Base-by-base conservation (phyloP, 352 stramenopile genomes). In the Nothophytophthora sp. region DNA sequence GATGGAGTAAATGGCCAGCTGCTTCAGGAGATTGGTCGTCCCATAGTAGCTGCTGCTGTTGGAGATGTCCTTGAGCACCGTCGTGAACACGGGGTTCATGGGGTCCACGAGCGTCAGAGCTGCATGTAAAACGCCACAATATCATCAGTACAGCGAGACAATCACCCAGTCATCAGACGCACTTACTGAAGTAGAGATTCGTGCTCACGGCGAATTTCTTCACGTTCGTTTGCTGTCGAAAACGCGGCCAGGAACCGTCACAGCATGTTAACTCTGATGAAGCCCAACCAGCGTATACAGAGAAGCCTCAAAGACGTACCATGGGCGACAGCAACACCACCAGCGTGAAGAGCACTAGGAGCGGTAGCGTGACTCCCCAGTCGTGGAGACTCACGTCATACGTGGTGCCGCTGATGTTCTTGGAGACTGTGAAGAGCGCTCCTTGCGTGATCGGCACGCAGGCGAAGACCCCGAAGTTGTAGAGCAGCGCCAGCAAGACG, bases 171-270 rank as follows among this genome's bases (percentile, higher is more conserved):
- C 41, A 50, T 8, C 8, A 11, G 27, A 24, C 6, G 8, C 27
- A 61, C 72, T n/a, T 65, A 89, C 78, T 81, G 68, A 90, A 90
- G 59, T 85, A 92, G 27, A 89, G 50, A 46, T 88, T 92, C 8
- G 77, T 88, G 49, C 75, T 78, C 11, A 90, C 67, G 11, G 80
- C 76, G 34, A 89, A 92, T 44, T 88, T 90, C 52, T 92, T 88
- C 6, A 86, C 74, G 28, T 88, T 92, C 13, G 33, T 60, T 70
- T 85, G 63, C 67, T 81, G 19, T 2, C 54, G 32, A 25, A 15
- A 34, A 19, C 4, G 35, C 37, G 19, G 41, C 24, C 3, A 52
- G 22, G 18, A 35, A 28, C n/a, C n/a, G n/a, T n/a, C n/a, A n/a
- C 39, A 41, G 3, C 30, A 16, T 12, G 7, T 60, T 38, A 56